Percentiles rank a stretch among this genome's conserved stretches.
These are phyloP conservation scores for Schrenkiella parvula DNA, from an alignment of 345 rosid species.

Conservation along the genomic window DNA sequence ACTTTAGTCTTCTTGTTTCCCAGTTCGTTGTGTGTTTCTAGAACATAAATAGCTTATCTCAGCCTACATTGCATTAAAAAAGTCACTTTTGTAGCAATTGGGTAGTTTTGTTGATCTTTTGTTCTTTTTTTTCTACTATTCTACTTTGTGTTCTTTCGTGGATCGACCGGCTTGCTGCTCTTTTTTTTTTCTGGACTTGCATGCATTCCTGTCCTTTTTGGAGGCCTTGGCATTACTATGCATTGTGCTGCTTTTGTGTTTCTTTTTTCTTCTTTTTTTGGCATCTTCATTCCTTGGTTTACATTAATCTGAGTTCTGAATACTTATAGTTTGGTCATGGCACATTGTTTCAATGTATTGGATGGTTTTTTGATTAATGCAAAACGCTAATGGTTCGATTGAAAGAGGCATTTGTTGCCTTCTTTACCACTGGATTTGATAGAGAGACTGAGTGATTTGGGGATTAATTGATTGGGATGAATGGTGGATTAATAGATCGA, in stretches of 20 bases:
- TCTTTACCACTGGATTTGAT: background rate
- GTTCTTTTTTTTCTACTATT: background rate
- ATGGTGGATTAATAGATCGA: background rate
- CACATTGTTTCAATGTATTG: background rate
- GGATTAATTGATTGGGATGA: background rate
- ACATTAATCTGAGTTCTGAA: background rate
- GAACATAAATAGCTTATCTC: background rate
- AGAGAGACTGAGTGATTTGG: background rate
- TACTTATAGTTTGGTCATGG: background rate
- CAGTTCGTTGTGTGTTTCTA: background rate
- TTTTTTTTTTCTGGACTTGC: background rate
- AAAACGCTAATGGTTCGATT: background rate
- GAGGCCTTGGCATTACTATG: background rate
- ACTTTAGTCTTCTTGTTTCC: background rate
- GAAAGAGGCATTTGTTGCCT: background rate
- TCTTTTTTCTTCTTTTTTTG: background rate
- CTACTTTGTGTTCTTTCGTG: background rate
- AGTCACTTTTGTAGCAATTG: background rate
- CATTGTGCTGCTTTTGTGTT: background rate
- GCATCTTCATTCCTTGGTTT: background rate
- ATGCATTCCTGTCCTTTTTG: background rate
- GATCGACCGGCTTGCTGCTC: background rate
- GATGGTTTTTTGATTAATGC: background rate
- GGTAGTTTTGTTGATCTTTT: background rate
- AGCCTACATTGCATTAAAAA: background rate